A percentile compares a stretch with the other conserved stretches of the same genome.
These are phyloP conservation scores for Pythium dissotocum DNA, from an alignment of 352 stramenopile genomes.

Conservation along the genomic window DNA sequence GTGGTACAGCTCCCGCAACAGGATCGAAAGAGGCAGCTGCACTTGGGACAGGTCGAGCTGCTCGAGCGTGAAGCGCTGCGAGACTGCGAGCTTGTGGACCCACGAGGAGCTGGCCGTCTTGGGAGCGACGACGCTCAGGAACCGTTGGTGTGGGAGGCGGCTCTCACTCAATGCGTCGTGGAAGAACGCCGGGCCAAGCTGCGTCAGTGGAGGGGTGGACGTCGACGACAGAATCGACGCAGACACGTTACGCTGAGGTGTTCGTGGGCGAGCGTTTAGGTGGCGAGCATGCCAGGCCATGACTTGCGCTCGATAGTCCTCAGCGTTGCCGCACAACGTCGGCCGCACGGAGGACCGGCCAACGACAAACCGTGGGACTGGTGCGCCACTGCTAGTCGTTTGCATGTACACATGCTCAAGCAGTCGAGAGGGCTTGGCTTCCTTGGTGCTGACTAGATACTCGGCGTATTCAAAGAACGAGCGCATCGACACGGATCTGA, in stretches of 20 bases:
- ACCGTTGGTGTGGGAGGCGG: constrained; percentile 49
- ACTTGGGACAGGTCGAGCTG: constrained; percentile 62
- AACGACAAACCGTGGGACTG: constrained; percentile 13
- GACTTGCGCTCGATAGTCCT: constrained; percentile 14
- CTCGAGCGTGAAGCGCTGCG: constrained; percentile 58
- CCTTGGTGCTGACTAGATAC: constrained; percentile 47
- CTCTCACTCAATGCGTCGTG: constrained; percentile 44
- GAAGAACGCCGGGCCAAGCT: constrained; percentile 49
- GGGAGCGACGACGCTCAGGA: constrained; percentile 65
- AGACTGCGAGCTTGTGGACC: constrained; percentile 52
- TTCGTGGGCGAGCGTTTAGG: constrained; percentile 10
- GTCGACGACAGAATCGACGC: constrained; percentile 10
- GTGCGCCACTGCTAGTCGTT: background rate
- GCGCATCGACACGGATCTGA: constrained; percentile 43
- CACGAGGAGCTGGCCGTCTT: constrained; percentile 56
- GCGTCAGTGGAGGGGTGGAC: constrained; percentile 22
- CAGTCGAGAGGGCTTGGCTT: constrained; percentile 38
- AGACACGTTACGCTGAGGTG: background rate
- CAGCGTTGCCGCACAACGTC: constrained; percentile 10
- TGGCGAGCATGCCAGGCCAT: constrained; percentile 23
- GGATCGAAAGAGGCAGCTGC: constrained; percentile 55
- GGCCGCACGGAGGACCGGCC: constrained; percentile 5
- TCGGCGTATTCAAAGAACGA: constrained; percentile 71
- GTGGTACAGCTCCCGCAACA: constrained; percentile 56
- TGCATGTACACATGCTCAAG: constrained; percentile 58